Evolutionary conservation across 1,139 yeast species (phyloP).

Genomic region (Kluyveromyces marxianus): DNA sequence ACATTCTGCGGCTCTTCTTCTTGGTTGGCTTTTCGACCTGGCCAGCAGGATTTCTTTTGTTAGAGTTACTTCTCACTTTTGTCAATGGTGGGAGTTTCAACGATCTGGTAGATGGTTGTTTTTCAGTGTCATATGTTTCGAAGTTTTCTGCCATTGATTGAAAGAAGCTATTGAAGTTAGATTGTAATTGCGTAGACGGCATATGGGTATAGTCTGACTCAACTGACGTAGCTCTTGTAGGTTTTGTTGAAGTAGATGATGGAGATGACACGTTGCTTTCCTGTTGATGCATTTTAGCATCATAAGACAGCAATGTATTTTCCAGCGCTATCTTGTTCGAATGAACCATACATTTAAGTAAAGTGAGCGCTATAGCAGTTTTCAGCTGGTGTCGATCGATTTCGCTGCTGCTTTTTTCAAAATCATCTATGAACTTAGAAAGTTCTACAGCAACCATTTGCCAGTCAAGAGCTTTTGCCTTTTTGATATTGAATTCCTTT

Average conservation of each 20-base stretch:
- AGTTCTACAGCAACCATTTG: neutral
- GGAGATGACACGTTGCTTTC: slow-evolving; percentile 4
- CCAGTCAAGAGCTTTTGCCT: neutral
- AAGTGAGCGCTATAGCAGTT: slow-evolving; percentile 18
- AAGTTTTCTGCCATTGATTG: slow-evolving; percentile 23
- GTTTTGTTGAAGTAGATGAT: neutral
- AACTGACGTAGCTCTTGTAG: neutral
- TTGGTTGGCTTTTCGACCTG: slow-evolving; percentile 2
- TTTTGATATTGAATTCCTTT: slow-evolving; percentile 15
- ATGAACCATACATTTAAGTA: slow-evolving; percentile 17
- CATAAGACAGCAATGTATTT: slow-evolving; percentile 12
- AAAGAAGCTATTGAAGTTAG: slow-evolving; percentile 25
- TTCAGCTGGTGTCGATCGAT: slow-evolving; percentile 11
- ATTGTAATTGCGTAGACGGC: slow-evolving; percentile 13
- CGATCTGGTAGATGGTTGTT: neutral
- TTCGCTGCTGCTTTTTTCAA: slow-evolving; percentile 4
- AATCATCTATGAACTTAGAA: neutral
- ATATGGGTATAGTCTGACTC: slow-evolving; percentile 7
- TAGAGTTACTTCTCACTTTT: neutral
- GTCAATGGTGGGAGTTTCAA: neutral
- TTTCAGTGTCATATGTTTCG: slow-evolving; percentile 18
- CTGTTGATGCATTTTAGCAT: slow-evolving; percentile 10
- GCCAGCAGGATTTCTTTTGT: slow-evolving; percentile 4
- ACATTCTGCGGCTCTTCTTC: neutral
- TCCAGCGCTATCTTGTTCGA: slow-evolving; percentile 15